phyloP scores from a whole-genome alignment of 2,329 filamentous ascomycete species.

The Graphiopsis chlorocephala region DNA sequence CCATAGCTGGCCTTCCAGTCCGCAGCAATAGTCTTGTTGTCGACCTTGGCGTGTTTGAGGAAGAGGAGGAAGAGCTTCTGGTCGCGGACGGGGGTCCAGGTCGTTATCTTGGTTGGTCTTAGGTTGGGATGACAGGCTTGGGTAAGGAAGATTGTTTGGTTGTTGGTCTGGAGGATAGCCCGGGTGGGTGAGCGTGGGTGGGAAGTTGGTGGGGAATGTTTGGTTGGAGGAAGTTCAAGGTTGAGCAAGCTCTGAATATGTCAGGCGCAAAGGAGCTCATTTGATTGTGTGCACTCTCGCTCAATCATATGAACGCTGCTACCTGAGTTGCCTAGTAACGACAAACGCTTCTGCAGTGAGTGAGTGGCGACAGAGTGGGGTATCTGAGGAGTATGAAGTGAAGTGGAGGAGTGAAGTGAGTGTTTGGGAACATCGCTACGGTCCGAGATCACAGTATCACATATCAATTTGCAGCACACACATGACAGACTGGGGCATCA shows the following conservation, averaged over 20 bases:
- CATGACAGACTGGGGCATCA: too few relatives aligned
- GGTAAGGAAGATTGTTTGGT: too few relatives aligned
- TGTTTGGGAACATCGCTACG: neutral
- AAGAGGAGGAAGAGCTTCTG: conserved; percentile 28
- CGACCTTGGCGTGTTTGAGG: conserved; percentile 21
- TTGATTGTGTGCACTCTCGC: neutral
- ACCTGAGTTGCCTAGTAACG: neutral
- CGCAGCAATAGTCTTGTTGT: conserved; percentile 11
- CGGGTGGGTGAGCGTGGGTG: neutral
- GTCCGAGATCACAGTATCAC: neutral
- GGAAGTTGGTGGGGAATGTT: neutral
- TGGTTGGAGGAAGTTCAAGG: neutral
- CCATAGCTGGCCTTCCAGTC: conserved; percentile 22
- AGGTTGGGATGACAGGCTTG: neutral
- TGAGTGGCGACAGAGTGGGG: neutral
- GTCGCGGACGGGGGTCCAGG: conserved; percentile 26
- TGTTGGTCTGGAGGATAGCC: too few relatives aligned
- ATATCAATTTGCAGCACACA: neutral
- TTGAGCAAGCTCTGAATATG: neutral
- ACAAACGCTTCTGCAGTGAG: neutral
- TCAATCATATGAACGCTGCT: neutral
- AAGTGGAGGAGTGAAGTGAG: neutral
- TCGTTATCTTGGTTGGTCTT: conserved; percentile 20
- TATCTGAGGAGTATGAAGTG: neutral
- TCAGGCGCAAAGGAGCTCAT: neutral